These are phyloP conservation scores for Chaetomidium leptoderma DNA, from an alignment of 495 filamentous ascomycete genomes.

Conservation along the genomic window DNA sequence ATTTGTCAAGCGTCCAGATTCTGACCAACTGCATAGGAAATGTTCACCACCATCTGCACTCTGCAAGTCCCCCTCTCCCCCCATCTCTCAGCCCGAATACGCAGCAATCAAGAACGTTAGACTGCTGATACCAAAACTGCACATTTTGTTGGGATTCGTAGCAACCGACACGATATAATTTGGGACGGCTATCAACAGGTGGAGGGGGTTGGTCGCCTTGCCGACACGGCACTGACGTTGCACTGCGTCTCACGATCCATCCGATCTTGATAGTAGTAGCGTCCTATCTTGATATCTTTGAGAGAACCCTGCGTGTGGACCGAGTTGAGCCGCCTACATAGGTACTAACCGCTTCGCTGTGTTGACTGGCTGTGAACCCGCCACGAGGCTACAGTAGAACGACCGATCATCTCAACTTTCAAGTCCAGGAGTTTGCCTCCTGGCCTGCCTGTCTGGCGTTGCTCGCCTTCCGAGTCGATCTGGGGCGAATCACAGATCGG, in stretches of 20 bases:
- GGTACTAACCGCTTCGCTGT: slow-evolving; percentile 7
- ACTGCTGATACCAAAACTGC: too few relatives aligned
- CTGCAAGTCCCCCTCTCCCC: too few relatives aligned
- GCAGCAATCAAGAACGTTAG: too few relatives aligned
- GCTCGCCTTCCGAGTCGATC: background rate
- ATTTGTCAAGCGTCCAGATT: background rate
- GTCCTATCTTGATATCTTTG: background rate
- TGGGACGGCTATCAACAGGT: too few relatives aligned
- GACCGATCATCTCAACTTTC: slow-evolving; percentile 15
- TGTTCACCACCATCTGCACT: too few relatives aligned
- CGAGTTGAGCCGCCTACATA: slow-evolving; percentile 17
- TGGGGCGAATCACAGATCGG: background rate
- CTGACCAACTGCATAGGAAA: slow-evolving; percentile 2
- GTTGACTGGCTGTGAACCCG: slow-evolving; percentile 17
- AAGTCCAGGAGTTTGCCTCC: background rate
- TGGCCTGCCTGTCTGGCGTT: too few relatives aligned
- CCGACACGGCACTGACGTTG: too few relatives aligned
- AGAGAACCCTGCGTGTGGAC: background rate
- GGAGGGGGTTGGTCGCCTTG: too few relatives aligned
- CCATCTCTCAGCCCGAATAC: too few relatives aligned
- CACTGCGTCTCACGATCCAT: background rate
- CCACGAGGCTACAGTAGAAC: slow-evolving; percentile 21
- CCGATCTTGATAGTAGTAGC: background rate
- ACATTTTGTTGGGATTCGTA: too few relatives aligned
- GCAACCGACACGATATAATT: too few relatives aligned